Percentiles rank a stretch among this genome's conserved stretches.
These are phyloP conservation scores for Sarcodon aspratus DNA, from an alignment of 768 basidiomycete genomes.

Conservation along the genomic window DNA sequence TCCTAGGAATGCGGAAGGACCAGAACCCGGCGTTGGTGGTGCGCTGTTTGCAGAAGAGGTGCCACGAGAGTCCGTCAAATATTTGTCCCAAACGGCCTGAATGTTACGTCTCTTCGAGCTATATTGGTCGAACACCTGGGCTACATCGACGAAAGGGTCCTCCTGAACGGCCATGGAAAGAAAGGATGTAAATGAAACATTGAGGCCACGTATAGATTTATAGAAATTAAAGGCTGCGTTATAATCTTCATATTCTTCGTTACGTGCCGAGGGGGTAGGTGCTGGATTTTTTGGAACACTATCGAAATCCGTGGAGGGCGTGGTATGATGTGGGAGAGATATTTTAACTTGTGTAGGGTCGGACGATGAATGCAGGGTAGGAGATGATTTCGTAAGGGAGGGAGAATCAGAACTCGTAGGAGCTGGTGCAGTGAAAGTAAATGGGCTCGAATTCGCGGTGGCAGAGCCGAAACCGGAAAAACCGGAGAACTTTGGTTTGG, in stretches of 20 bases:
- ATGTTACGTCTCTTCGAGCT: constrained; percentile 40
- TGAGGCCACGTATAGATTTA: constrained; percentile 63
- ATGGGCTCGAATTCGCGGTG: constrained; percentile 19
- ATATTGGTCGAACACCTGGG: constrained; percentile 46
- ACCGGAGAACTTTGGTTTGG: constrained; percentile 32
- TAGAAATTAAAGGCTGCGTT: constrained; percentile 42
- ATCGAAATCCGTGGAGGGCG: not conserved
- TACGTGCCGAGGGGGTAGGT: constrained; percentile 2
- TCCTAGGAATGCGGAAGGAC: not conserved
- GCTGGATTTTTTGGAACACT: not conserved
- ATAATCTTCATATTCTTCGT: constrained; percentile 16
- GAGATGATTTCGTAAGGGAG: not conserved
- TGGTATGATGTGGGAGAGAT: not conserved
- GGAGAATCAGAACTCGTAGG: constrained; percentile 8
- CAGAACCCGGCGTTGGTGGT: not conserved
- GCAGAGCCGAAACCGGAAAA: constrained; percentile 42
- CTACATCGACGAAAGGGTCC: constrained; percentile 62
- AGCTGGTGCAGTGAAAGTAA: constrained; percentile 14
- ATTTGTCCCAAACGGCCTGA: constrained; percentile 42
- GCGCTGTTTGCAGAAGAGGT: not conserved
- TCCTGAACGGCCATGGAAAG: constrained; percentile 46
- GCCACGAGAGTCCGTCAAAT: not conserved
- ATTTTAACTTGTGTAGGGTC: not conserved
- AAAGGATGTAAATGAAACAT: constrained; percentile 50
- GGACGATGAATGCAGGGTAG: not conserved